These are phyloP conservation scores for Tylopilus plumbeoviolaceoides DNA, from an alignment of 768 basidiomycete species.

Conservation along the genomic window DNA sequence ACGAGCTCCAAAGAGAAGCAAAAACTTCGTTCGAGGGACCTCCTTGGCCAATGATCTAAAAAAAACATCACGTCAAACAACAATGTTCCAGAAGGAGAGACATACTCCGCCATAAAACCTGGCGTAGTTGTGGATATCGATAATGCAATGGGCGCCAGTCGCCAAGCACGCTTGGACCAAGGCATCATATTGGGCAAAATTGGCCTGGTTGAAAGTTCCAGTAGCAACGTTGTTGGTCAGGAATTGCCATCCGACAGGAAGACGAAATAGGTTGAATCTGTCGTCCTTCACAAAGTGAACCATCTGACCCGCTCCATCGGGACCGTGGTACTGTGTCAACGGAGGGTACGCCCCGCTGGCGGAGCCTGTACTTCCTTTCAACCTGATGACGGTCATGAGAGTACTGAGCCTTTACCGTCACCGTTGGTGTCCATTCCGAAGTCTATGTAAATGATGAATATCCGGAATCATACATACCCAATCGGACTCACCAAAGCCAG, in stretches of 20 bases:
- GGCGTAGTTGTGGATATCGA: slow-evolving; percentile 16
- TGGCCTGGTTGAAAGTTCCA: slow-evolving; percentile 30
- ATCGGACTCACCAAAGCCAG: slow-evolving; percentile 8
- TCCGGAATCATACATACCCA: accelerated
- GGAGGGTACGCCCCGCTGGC: slow-evolving; percentile 10
- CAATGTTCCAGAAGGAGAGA: neutral
- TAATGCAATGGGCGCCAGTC: slow-evolving; percentile 7
- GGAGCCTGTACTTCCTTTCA: neutral
- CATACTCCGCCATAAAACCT: slow-evolving; percentile 7
- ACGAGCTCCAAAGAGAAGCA: slow-evolving; percentile 10
- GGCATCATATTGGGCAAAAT: slow-evolving; percentile 7
- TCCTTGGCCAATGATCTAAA: slow-evolving; percentile 13
- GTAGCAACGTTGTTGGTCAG: slow-evolving; percentile 36
- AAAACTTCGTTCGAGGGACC: slow-evolving; percentile 10
- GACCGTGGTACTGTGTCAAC: slow-evolving; percentile 4
- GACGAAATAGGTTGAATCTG: slow-evolving; percentile 51
- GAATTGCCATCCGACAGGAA: slow-evolving; percentile 58
- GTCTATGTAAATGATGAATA: neutral
- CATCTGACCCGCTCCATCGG: slow-evolving; percentile 43
- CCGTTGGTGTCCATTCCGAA: slow-evolving; percentile 11
- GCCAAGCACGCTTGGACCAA: slow-evolving; percentile 11
- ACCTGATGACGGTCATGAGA: neutral
- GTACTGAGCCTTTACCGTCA: neutral
- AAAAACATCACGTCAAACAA: neutral
- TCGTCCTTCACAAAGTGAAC: slow-evolving; percentile 51